Conservation (phyloP, 2,329 filamentous ascomycete species). For the Kalmusia sp. region DNA sequence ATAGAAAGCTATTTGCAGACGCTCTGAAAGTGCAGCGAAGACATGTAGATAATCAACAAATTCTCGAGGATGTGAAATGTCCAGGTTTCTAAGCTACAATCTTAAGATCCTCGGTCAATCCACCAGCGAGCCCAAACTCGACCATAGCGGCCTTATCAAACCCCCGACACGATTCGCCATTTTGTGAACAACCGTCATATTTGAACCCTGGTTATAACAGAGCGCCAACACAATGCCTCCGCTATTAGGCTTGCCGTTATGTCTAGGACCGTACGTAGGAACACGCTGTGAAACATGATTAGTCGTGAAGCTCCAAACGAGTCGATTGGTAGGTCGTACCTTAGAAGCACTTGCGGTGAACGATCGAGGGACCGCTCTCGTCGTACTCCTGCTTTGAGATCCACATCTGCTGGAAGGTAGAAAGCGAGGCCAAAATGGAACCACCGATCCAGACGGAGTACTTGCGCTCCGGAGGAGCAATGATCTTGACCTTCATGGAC, state of each 20-base stretch:
- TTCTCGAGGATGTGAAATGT: constrained; percentile 41
- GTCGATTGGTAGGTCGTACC: constrained; percentile 54
- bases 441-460: constrained; percentile 99
- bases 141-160: constrained; percentile 47
- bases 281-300: constrained; percentile 36
- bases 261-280: constrained; percentile 42
- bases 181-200: constrained; percentile 48
- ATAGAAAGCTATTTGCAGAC: not conserved
- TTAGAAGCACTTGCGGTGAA: constrained; percentile 99
- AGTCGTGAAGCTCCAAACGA: constrained; percentile 3
- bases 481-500: constrained; percentile 99
- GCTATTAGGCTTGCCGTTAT: constrained; percentile 47
- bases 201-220: constrained; percentile 43
- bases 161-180: constrained; percentile 45
- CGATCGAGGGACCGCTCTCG: constrained; percentile 98
- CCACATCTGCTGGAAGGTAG: constrained; percentile 99
- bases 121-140: constrained; percentile 43
- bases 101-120: constrained; percentile 44
- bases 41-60: constrained; percentile 18
- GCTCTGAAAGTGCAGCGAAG: not conserved
- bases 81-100: constrained; percentile 49
- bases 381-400: constrained; percentile 99
- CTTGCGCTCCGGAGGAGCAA: constrained; percentile 99
- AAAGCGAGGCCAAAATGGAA: constrained; percentile 98
- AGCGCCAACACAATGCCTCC: constrained; percentile 46